Evolutionary conservation across 176 grass and related monocot genomes (phyloP), one percentile per base, ranked within the genome.

Genomic region (Lolium multiflorum): DNA sequence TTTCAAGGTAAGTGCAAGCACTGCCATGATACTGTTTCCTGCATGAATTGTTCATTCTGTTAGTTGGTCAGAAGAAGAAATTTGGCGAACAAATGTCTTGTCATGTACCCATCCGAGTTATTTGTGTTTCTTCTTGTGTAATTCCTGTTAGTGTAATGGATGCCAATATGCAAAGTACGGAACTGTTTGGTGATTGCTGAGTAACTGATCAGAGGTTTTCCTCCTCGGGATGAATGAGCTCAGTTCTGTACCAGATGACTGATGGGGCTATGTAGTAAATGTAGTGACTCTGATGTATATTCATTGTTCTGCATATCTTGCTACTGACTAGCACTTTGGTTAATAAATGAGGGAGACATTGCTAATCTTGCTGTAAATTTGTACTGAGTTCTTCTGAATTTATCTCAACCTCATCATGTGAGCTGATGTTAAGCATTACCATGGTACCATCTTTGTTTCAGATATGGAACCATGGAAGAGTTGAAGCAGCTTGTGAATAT

Each of bases 401-500:
- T 51, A 48, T 76, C 24, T 9, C n/a, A 60, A 44, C 24, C 58
- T 84, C 6, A 22, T 71, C 16, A 24, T 20, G 25, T 28, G 15
- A 84, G 26, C 58, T 84, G 14, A 44, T 90, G 38, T 15, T 37
- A 38, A 83, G 55, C 16, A 63, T 74, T 83, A 79, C 73, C 52
- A 28, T 75, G 25, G 48, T 83, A 56, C 60, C 39, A 49, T 71
- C 15, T 48, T 80, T 83, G 73, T 89, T 79, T 80, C 85, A 98
- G 97, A 89, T 98, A 98, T 87, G 97, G 97, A 68, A 92, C 58
- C 71, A 91, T 94, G 76, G 92, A 96, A 77, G 86, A 98, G 74
- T 79, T 98, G 92, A 98, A 91, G 90, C 71, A 96, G 55, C 85
- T 94, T 79, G 97, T 98, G 71, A 86, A 92, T 0, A 83, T 18